phyloP scores from a whole-genome alignment of 2,329 filamentous ascomycete genomes.

The Cryoendolithus antarcticus region DNA sequence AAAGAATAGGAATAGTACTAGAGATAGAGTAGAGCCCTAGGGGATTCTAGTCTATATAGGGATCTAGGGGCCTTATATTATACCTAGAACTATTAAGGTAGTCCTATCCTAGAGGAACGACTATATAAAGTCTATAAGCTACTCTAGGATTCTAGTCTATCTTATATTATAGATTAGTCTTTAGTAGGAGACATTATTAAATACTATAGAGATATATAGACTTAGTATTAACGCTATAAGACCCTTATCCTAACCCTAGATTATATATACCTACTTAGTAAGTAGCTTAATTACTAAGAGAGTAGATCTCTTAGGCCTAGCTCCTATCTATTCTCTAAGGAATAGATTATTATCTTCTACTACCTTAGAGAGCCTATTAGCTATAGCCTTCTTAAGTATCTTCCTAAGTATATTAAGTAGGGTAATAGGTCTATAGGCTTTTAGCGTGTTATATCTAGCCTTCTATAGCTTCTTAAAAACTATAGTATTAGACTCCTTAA shows the following conservation, averaged over 20 bases:
- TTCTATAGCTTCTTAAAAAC: slow-evolving; percentile 16
- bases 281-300: neutral
- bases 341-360: neutral
- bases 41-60: slow-evolving; percentile 16
- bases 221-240: slow-evolving; percentile 20
- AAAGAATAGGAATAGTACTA: slow-evolving; percentile 24
- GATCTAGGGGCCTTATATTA: slow-evolving; percentile 8
- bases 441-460: slow-evolving; percentile 14
- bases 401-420: slow-evolving; percentile 18
- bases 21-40: slow-evolving; percentile 20
- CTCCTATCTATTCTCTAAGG: neutral
- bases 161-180: slow-evolving; percentile 23
- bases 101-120: slow-evolving; percentile 13
- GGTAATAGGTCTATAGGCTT: slow-evolving; percentile 18
- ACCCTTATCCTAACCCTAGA: neutral
- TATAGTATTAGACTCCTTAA: slow-evolving; percentile 16
- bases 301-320: neutral
- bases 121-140: slow-evolving; percentile 12
- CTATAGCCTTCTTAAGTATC: slow-evolving; percentile 3
- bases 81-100: slow-evolving; percentile 9
- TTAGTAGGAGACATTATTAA: slow-evolving; percentile 25
- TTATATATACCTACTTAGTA: slow-evolving; percentile 1
- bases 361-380: neutral
- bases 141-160: slow-evolving; percentile 17
- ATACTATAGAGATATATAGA: slow-evolving; percentile 22